phyloP scores from a whole-genome alignment of 2,329 filamentous ascomycete genomes.

The Aspergillus unguis region DNA sequence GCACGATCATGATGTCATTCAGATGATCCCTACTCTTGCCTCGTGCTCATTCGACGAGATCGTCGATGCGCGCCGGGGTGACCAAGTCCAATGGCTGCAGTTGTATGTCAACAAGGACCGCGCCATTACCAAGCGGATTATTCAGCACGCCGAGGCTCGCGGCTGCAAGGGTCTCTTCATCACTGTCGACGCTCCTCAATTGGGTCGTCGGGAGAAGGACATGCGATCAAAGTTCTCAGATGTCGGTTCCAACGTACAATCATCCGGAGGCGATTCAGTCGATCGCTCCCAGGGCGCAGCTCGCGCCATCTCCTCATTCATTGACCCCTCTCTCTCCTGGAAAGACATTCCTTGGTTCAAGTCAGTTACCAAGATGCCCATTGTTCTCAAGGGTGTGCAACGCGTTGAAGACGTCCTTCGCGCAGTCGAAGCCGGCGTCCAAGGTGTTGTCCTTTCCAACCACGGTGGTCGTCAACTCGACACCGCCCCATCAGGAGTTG shows the following conservation, averaged over 20 bases:
- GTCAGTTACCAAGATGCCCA: slow-evolving; percentile 87
- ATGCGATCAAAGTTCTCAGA: slow-evolving; percentile 93
- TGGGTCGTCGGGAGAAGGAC: slow-evolving; percentile 93
- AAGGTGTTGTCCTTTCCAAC: slow-evolving; percentile 91
- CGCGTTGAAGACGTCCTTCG: slow-evolving; percentile 89
- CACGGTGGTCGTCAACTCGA: slow-evolving; percentile 94
- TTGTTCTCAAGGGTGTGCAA: slow-evolving; percentile 95
- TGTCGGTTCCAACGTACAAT: slow-evolving; percentile 76
- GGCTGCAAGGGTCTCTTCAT: slow-evolving; percentile 97
- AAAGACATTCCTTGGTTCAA: slow-evolving; percentile 92
- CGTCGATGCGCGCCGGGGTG: slow-evolving; percentile 72
- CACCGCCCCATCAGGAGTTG: slow-evolving; percentile 81
- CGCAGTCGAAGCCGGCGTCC: slow-evolving; percentile 76
- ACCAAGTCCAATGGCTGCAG: slow-evolving; percentile 94
- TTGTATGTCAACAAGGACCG: slow-evolving; percentile 97
- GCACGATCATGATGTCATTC: slow-evolving; percentile 80
- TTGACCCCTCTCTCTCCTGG: slow-evolving; percentile 92
- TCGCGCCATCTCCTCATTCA: slow-evolving; percentile 91
- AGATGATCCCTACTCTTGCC: slow-evolving; percentile 97
- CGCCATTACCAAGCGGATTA: slow-evolving; percentile 81
- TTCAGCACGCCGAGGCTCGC: slow-evolving; percentile 83
- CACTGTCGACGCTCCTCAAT: slow-evolving; percentile 94
- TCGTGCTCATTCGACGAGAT: slow-evolving; percentile 99
- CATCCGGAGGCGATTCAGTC: slow-evolving; percentile 60
- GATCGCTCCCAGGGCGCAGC: slow-evolving; percentile 91